These are phyloP conservation scores for Aspergillus sclerotiicarbonarius DNA, from an alignment of 495 filamentous ascomycete genomes.

Conservation along the genomic window DNA sequence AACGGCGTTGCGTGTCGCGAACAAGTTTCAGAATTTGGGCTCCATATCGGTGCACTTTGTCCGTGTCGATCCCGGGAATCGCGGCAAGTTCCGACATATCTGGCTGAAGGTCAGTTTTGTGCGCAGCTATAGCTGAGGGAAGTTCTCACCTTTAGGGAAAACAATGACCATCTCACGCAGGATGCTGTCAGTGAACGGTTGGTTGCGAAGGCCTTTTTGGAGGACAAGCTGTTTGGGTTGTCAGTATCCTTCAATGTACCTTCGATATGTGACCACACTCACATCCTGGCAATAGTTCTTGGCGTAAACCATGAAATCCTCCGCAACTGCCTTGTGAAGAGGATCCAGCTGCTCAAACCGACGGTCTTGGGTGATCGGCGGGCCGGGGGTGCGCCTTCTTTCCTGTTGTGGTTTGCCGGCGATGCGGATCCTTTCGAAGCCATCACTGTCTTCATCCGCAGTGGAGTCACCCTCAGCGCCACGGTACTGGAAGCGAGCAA, in stretches of 20 bases:
- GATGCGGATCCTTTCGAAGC: constrained; percentile 59
- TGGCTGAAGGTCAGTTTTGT: constrained; percentile 15
- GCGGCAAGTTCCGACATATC: constrained; percentile 54
- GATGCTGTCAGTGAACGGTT: constrained; percentile 74
- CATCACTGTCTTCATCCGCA: constrained; percentile 55
- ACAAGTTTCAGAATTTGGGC: constrained; percentile 64
- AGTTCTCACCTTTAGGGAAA: constrained; percentile 59
- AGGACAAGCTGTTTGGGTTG: constrained; percentile 53
- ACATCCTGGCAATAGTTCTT: constrained; percentile 61
- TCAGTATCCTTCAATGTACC: constrained; percentile 5
- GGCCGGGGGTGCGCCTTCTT: constrained; percentile 49
- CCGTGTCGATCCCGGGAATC: constrained; percentile 67
- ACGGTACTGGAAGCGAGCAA: constrained; percentile 29
- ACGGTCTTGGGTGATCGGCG: constrained; percentile 70
- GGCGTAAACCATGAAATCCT: constrained; percentile 63
- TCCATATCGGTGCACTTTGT: constrained; percentile 71
- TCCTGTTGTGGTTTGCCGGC: constrained; percentile 36
- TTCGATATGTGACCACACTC: constrained; percentile 8
- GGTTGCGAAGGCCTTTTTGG: constrained; percentile 55
- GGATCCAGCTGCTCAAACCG: constrained; percentile 59
- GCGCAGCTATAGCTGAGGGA: neutral
- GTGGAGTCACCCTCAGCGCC: constrained; percentile 34
- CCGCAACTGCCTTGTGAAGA: constrained; percentile 62
- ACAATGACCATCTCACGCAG: constrained; percentile 81
- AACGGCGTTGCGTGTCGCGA: constrained; percentile 50